Evolutionary conservation across 2,329 filamentous ascomycete genomes (phyloP).

Genomic region (Fusarium brachygibbosum): DNA sequence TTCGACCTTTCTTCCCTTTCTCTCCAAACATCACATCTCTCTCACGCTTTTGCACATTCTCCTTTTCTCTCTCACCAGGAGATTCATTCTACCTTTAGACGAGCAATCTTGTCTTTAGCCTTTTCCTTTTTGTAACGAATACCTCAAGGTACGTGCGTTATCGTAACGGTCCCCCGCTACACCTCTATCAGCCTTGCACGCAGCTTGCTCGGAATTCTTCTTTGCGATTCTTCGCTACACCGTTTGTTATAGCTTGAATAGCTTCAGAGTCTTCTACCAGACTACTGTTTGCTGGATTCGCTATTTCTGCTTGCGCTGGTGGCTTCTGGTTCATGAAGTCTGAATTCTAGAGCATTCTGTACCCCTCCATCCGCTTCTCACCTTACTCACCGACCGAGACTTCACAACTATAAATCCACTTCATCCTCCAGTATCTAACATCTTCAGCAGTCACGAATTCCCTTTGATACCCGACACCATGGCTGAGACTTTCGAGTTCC

Average conservation of each 20-base stretch:
- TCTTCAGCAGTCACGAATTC: slow-evolving; percentile 48
- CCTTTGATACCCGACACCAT: slow-evolving; percentile 72
- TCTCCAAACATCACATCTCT: slow-evolving; percentile 43
- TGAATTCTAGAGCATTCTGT: slow-evolving; percentile 33
- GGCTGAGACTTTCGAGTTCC: slow-evolving; percentile 99
- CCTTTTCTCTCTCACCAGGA: slow-evolving; percentile 40
- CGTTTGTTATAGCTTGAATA: neutral
- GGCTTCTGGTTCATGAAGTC: slow-evolving; percentile 7
- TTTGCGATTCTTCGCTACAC: neutral
- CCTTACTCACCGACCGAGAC: slow-evolving; percentile 19
- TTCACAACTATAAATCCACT: slow-evolving; percentile 9
- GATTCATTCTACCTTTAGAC: slow-evolving; percentile 42
- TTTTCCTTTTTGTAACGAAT: slow-evolving; percentile 46
- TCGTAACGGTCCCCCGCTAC: slow-evolving; percentile 8
- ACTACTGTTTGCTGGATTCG: neutral
- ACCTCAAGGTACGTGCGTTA: slow-evolving; percentile 46
- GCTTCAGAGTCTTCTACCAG: slow-evolving; percentile 1
- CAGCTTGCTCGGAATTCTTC: slow-evolving; percentile 2
- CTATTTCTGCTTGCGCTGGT: neutral
- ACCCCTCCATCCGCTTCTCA: slow-evolving; percentile 38
- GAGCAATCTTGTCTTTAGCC: slow-evolving; percentile 44
- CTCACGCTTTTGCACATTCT: slow-evolving; percentile 34
- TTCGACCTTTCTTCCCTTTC: slow-evolving; percentile 46
- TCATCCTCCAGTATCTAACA: slow-evolving; percentile 35
- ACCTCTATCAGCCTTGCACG: slow-evolving; percentile 24